Evolutionary conservation across 2,329 filamentous ascomycete species (phyloP), one percentile per base, ranked within the genome.

Genomic region (Diplodia corticola): DNA sequence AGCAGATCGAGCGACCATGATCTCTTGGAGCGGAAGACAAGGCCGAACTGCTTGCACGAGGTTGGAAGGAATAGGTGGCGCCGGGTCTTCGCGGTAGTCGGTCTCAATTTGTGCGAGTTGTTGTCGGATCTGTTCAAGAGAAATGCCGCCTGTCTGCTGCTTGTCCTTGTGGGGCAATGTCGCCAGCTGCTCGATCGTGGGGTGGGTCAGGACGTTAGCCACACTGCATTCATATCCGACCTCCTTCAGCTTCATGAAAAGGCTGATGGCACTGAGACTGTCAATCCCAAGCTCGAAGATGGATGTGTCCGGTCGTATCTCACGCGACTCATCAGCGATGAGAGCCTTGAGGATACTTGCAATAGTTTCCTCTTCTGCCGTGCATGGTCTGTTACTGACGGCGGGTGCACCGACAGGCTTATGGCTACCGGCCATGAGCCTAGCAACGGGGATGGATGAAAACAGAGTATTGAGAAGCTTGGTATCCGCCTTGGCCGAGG

Each of bases 241-340:
- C 37, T 73, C 74, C 33, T 71, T 71, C 9, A 80, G 69, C 51
- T 72, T 73, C 46, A 77, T 72, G 1, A 76, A 75, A n/a, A 80
- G 68, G 30, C 73, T 74, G 30, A 80, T 78, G 15, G 74, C 75
- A 49, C 71, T 75, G 5, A 80, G 68, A 68, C 77, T 79, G 67
- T 80, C 78, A 35, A 80, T 64, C 0, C 77, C 78, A 17, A 79
- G 70, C 59, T 76, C 73, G 50, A 79, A 79, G 15, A 79, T 73
- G 17, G 75, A 77, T 1, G 73, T 76, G 63, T 71, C 59, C 1
- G 69, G 69, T 0, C 59, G 65, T 12, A 76, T 68, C 5, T 64
- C 66, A 1, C 67, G 65, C 15, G 63, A 54, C 12, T 74, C 70
- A 17, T 66, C 65, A 10, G 68, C 64, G 24, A 74, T 67, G 22